Percentiles rank a stretch among this genome's conserved stretches.
Conservation (phyloP, 2,329 filamentous ascomycete species). For the Aspergillus viridinutans region DNA sequence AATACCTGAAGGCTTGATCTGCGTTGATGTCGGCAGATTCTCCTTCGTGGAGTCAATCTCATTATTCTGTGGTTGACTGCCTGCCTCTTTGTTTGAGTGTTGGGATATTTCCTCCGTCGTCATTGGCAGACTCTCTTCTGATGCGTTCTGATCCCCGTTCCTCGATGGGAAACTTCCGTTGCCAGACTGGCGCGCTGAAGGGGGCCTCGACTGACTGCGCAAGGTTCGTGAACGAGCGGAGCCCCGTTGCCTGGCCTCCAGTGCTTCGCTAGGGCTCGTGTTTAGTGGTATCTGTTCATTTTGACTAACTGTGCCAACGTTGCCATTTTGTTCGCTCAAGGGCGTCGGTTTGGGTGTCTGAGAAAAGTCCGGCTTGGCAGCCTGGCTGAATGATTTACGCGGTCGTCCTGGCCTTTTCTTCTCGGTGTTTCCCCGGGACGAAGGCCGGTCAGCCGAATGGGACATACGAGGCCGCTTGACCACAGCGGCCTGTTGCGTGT, state of each 20-base stretch:
- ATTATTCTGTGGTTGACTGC: background rate
- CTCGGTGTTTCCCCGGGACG: slow-evolving; percentile 3
- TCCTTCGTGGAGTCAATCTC: slow-evolving; percentile 10
- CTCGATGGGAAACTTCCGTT: background rate
- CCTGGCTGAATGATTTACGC: slow-evolving; percentile 23
- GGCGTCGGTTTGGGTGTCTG: slow-evolving; percentile 13
- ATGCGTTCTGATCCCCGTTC: background rate
- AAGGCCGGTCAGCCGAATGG: slow-evolving; percentile 6
- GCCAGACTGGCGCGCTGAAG: background rate
- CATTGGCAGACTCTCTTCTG: background rate
- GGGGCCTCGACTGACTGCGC: slow-evolving; percentile 15
- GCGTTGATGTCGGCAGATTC: slow-evolving; percentile 1
- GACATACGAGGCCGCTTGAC: slow-evolving; percentile 30
- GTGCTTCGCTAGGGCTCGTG: slow-evolving; percentile 10
- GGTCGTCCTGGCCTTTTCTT: slow-evolving; percentile 25
- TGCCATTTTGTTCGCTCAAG: slow-evolving; percentile 15
- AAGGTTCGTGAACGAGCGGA: slow-evolving; percentile 10
- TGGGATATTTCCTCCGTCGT: background rate
- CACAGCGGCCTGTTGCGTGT: slow-evolving; percentile 17
- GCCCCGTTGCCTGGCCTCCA: slow-evolving; percentile 3
- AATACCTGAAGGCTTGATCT: slow-evolving; percentile 4
- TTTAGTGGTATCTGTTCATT: slow-evolving; percentile 8
- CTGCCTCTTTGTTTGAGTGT: background rate
- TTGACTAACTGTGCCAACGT: slow-evolving; percentile 9
- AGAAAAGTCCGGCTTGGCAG: slow-evolving; percentile 8